Evolutionary conservation across 2,329 filamentous ascomycete species (phyloP).

Genomic region (Penicillium sp.): DNA sequence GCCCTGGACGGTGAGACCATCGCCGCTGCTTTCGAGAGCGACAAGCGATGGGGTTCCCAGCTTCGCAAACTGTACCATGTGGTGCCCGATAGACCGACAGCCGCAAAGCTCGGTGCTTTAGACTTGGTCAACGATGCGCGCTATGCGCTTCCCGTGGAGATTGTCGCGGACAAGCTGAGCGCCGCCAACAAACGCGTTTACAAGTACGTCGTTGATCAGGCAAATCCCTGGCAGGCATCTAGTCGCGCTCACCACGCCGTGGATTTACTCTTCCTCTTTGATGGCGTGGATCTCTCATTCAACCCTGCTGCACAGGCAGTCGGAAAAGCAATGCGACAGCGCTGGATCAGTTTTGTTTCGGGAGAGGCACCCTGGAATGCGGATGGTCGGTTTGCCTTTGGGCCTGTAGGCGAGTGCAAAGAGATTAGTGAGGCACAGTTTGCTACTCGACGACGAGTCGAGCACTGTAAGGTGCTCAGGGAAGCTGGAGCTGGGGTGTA

Average conservation of each 20-base stretch:
- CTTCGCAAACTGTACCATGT: conserved; percentile 43
- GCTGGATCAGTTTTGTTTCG: conserved; percentile 41
- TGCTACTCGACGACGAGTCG: conserved; percentile 31
- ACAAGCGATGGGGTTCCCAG: conserved; percentile 25
- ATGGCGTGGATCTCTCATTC: conserved; percentile 36
- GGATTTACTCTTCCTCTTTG: conserved; percentile 46
- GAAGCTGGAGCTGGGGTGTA: conserved; percentile 29
- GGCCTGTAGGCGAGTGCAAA: conserved; percentile 36
- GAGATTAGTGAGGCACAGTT: conserved; percentile 32
- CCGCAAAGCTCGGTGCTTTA: conserved; percentile 40
- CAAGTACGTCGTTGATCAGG: conserved; percentile 43
- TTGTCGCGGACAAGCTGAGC: conserved; percentile 25
- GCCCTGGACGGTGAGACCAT: conserved; percentile 32
- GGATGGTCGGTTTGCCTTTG: conserved; percentile 35
- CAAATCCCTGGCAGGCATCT: conserved; percentile 47
- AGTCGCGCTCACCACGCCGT: conserved; percentile 47
- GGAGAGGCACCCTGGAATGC: conserved; percentile 36
- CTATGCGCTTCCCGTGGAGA: conserved; percentile 30
- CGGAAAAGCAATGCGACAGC: conserved; percentile 36
- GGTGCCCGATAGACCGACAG: conserved; percentile 36
- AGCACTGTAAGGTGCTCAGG: conserved; percentile 28
- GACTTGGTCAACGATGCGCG: conserved; percentile 32
- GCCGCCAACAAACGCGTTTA: conserved; percentile 30
- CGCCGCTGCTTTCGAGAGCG: conserved; percentile 31
- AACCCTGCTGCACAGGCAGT: conserved; percentile 32